These are phyloP conservation scores for Penicillium daleae DNA, from an alignment of 495 filamentous ascomycete genomes.

Conservation along the genomic window DNA sequence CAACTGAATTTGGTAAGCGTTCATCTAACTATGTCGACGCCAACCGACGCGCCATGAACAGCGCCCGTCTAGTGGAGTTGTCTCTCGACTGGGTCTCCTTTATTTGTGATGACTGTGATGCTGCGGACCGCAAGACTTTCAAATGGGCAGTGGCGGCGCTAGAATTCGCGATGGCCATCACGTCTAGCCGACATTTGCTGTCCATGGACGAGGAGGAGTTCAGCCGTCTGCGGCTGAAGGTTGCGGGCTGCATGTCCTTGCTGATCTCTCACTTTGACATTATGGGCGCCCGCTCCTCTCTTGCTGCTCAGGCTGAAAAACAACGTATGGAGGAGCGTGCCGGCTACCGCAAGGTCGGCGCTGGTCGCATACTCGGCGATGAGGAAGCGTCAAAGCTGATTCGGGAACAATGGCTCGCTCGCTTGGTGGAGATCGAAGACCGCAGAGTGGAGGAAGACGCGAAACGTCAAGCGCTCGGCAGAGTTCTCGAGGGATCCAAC, in stretches of 20 bases:
- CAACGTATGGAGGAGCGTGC: constrained; percentile 76
- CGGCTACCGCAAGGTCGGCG: constrained; percentile 73
- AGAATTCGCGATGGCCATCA: constrained; percentile 98
- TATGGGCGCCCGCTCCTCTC: constrained; percentile 90
- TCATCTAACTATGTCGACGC: constrained; percentile 92
- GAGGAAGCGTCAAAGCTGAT: constrained; percentile 78
- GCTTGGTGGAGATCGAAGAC: constrained; percentile 76
- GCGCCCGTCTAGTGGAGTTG: constrained; percentile 87
- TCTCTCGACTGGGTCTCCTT: constrained; percentile 97
- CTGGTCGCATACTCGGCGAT: constrained; percentile 79
- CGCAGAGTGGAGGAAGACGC: constrained; percentile 74
- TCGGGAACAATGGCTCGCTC: constrained; percentile 69
- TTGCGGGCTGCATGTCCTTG: constrained; percentile 96
- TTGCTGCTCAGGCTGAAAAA: constrained; percentile 91
- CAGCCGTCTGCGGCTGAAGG: constrained; percentile 76
- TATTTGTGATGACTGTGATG: constrained; percentile 94
- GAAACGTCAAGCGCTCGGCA: constrained; percentile 86
- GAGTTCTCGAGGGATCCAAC: constrained; percentile 90
- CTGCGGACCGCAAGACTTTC: constrained; percentile 94
- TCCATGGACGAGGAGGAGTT: constrained; percentile 87
- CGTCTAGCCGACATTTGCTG: constrained; percentile 85
- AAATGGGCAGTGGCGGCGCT: constrained; percentile 94
- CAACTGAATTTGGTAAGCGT: constrained; percentile 95
- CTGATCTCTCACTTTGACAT: constrained; percentile 99
- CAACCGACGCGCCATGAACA: constrained; percentile 94